phyloP scores from a whole-genome alignment of 2,329 filamentous ascomycete genomes.

The Ophiostoma ulmi region DNA sequence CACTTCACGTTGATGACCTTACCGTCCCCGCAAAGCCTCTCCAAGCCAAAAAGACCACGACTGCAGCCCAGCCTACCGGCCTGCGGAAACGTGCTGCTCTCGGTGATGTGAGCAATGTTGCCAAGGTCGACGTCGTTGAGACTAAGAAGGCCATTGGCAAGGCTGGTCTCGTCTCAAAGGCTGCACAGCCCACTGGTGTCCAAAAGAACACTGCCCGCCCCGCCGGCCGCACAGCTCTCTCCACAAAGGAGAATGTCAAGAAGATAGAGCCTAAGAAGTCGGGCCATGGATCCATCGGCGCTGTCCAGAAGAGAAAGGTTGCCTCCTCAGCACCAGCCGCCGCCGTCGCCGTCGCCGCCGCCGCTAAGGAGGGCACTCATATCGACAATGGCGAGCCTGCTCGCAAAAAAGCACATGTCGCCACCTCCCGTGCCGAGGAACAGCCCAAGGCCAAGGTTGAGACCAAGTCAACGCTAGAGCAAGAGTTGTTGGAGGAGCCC shows the following conservation, averaged over 20 bases:
- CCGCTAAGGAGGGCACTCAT: constrained; percentile 54
- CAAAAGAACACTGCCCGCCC: constrained; percentile 68
- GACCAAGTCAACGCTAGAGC: constrained; percentile 31
- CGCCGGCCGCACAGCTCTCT: constrained; percentile 52
- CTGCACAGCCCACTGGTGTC: constrained; percentile 73
- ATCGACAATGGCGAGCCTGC: constrained; percentile 63
- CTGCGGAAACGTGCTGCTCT: constrained; percentile 75
- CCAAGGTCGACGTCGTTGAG: constrained; percentile 66
- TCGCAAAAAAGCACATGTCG: constrained; percentile 58
- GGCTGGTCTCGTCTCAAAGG: constrained; percentile 70
- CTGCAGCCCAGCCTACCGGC: constrained; percentile 38
- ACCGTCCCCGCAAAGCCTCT: constrained; percentile 55
- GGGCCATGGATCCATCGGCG: constrained; percentile 62
- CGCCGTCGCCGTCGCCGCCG: constrained; percentile 42
- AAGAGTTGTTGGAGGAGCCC: constrained; percentile 30
- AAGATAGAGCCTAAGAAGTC: constrained; percentile 68
- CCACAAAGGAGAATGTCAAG: constrained; percentile 45
- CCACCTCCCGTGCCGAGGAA: constrained; percentile 45
- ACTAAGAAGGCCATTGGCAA: constrained; percentile 70
- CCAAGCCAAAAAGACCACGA: constrained; percentile 35
- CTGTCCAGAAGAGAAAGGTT: constrained; percentile 63
- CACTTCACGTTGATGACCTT: constrained; percentile 59
- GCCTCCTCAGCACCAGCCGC: constrained; percentile 34
- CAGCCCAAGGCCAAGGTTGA: constrained; percentile 42
- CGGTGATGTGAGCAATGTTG: constrained; percentile 92